phyloP scores from a whole-genome alignment of 805 yeast genomes.

The Sungouiozyma ichnusensis region DNA sequence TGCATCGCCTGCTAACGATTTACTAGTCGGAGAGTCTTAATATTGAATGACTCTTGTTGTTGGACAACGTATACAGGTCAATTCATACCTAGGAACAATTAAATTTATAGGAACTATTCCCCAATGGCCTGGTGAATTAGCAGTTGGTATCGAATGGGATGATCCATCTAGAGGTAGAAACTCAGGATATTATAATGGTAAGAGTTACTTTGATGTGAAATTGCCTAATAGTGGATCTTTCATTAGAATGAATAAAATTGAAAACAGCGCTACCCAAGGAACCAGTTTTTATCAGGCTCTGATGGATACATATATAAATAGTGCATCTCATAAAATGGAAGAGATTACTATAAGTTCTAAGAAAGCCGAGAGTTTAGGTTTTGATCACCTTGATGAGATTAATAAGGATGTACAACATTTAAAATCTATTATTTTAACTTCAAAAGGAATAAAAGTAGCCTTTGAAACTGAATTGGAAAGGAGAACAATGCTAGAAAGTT shows the following conservation, averaged over 20 bases:
- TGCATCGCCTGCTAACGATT: no score
- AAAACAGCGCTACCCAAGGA: slow-evolving; percentile 27
- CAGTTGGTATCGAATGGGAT: slow-evolving; percentile 88
- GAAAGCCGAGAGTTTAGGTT: slow-evolving; percentile 52
- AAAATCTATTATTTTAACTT: slow-evolving; percentile 37
- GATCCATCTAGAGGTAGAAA: slow-evolving; percentile 57
- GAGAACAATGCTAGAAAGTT: not conserved
- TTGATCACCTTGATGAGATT: slow-evolving; percentile 41
- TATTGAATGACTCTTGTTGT: slow-evolving; percentile 9
- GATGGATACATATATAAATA: slow-evolving; percentile 35
- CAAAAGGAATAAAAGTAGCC: not conserved
- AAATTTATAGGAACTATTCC: slow-evolving; percentile 50
- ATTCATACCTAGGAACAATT: slow-evolving; percentile 52
- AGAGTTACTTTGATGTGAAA: slow-evolving; percentile 39
- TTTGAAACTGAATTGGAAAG: not conserved
- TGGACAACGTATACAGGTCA: slow-evolving; percentile 28
- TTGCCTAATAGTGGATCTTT: slow-evolving; percentile 16
- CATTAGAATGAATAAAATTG: slow-evolving; percentile 11
- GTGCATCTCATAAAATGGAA: slow-evolving; percentile 18
- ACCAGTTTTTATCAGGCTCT: slow-evolving; percentile 40
- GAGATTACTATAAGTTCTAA: slow-evolving; percentile 45
- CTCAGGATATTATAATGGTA: slow-evolving; percentile 48
- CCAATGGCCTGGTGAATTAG: slow-evolving; percentile 46
- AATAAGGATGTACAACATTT: slow-evolving; percentile 40
- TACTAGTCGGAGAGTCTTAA: no score